Conservation (phyloP, 2,329 filamentous ascomycete species). For the Claviceps fusiformis region DNA sequence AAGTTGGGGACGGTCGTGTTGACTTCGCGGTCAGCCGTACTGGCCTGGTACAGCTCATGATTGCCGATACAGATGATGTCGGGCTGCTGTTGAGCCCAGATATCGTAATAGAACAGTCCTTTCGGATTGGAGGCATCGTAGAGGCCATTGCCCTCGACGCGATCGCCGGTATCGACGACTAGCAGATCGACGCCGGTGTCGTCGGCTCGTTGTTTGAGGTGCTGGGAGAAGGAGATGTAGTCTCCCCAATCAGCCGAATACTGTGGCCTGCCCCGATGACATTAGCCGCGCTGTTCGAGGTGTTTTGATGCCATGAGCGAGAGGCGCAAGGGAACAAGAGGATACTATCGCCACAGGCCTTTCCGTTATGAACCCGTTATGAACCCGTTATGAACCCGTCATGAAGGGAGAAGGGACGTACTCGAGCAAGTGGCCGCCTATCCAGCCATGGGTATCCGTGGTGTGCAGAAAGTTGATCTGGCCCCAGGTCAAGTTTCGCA, state of each 20-base stretch:
- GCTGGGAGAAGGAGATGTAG: conserved; percentile 82
- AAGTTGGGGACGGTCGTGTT: conserved; percentile 72
- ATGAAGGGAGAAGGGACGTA: conserved; percentile 26
- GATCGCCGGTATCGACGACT: conserved; percentile 90
- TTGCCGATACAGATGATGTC: conserved; percentile 84
- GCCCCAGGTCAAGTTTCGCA: conserved; percentile 80
- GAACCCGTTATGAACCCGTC: no score
- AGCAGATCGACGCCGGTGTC: conserved; percentile 68
- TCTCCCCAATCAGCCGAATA: conserved; percentile 97
- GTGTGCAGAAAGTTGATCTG: conserved; percentile 96
- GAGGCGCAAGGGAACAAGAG: no score
- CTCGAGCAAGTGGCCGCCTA: conserved; percentile 86
- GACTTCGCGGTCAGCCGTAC: conserved; percentile 67
- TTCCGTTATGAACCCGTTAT: no score
- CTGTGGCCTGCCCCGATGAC: conserved; percentile 46
- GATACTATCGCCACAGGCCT: not conserved
- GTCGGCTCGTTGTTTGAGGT: conserved; percentile 68
- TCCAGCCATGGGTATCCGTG: conserved; percentile 93
- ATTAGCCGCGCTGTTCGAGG: not conserved
- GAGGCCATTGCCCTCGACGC: conserved; percentile 85
- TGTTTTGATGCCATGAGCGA: not conserved
- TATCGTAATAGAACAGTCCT: conserved; percentile 77
- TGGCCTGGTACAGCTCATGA: conserved; percentile 80
- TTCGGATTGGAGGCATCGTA: conserved; percentile 85
- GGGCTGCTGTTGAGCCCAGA: conserved; percentile 68